A percentile compares a stretch with the other conserved stretches of the same genome.
Conservation (phyloP, 2,329 filamentous ascomycete genomes). For the Trichoderma asperellum region DNA sequence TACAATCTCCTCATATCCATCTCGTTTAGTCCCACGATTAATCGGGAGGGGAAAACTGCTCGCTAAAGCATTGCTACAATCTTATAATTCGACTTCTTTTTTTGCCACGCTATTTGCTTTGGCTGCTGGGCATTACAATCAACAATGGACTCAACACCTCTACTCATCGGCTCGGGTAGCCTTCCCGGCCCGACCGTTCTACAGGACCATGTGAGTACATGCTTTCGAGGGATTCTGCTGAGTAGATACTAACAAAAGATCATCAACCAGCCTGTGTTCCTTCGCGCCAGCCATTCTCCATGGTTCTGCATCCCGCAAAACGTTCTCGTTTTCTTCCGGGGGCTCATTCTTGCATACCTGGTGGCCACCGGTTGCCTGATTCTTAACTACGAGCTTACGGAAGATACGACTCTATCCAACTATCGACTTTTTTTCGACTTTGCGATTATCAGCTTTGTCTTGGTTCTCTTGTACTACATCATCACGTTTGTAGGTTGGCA, state of each 20-base stretch:
- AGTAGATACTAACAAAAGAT: conserved; percentile 28
- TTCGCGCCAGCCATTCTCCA: conserved; percentile 56
- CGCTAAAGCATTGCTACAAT: not conserved
- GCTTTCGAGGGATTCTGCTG: not conserved
- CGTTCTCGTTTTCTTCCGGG: conserved; percentile 50
- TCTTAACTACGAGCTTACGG: conserved; percentile 51
- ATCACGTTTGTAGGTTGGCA: conserved; percentile 50
- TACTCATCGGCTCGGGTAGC: conserved; percentile 39
- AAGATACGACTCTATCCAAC: conserved; percentile 44
- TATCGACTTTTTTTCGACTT: conserved; percentile 56
- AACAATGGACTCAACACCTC: conserved; percentile 43
- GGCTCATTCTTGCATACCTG: conserved; percentile 49
- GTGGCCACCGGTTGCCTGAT: conserved; percentile 48
- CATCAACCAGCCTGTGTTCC: conserved; percentile 51
- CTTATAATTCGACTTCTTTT: not conserved
- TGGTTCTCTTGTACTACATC: conserved; percentile 52
- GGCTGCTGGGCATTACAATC: not conserved
- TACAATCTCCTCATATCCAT: not conserved
- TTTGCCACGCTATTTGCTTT: not conserved
- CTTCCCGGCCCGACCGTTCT: conserved; percentile 41
- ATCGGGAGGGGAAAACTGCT: not conserved
- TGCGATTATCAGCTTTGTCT: conserved; percentile 48
- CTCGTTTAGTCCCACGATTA: not conserved
- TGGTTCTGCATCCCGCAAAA: conserved; percentile 54
- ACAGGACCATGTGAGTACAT: conserved; percentile 43